A percentile compares a stretch with the other conserved stretches of the same genome.
These are phyloP conservation scores for Coccomyxa subellipsoidea DNA, from an alignment of 163 green algal species.

Conservation along the genomic window DNA sequence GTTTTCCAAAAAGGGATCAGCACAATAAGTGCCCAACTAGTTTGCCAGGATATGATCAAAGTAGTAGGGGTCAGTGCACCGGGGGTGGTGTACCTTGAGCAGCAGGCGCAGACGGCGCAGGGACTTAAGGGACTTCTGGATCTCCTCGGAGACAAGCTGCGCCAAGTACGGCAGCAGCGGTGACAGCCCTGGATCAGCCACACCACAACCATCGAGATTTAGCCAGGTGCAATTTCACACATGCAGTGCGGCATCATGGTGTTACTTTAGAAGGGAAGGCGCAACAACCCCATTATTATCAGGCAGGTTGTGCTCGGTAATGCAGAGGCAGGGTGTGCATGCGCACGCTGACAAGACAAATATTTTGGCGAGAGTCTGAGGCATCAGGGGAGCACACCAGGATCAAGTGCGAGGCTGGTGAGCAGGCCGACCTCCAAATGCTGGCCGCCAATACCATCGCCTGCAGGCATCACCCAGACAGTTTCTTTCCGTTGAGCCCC, in stretches of 20 bases:
- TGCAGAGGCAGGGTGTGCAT: no score
- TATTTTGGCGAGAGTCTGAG: neutral
- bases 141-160: constrained; percentile 65
- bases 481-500: neutral
- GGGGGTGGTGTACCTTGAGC: constrained; percentile 24
- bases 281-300: no score
- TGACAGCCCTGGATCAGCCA: constrained; percentile 57
- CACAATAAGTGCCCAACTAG: neutral
- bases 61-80: no score
- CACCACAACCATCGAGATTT: neutral
- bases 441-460: constrained; percentile 3
- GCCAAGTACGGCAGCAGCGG: constrained; percentile 74
- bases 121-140: constrained; percentile 37
- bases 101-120: constrained; percentile 17
- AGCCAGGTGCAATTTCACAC: no score
- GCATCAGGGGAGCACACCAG: constrained; percentile 34
- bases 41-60: neutral
- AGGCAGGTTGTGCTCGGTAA: no score
- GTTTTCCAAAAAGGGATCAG: neutral
- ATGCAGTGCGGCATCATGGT: no score
- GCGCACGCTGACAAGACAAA: no score
- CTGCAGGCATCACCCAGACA: neutral
- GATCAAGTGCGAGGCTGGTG: constrained; percentile 63
- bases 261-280: no score
- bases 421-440: constrained; percentile 48